Conservation (phyloP, 1,139 yeast species). For the Entelexis paramagnoliae region DNA sequence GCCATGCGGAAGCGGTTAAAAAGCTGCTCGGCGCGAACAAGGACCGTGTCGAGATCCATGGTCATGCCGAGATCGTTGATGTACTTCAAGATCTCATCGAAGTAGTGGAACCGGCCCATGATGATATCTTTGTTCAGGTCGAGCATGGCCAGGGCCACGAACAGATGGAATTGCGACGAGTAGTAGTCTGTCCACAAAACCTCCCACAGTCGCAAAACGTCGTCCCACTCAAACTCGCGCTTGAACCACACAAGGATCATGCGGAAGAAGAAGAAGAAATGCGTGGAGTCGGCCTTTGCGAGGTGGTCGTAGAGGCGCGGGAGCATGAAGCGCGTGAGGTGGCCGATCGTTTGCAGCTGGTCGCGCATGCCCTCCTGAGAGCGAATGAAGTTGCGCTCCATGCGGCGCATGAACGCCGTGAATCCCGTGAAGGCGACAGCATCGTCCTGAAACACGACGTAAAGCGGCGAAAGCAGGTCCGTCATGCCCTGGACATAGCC, state of each 20-base stretch:
- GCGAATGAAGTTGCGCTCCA: conserved; percentile 87
- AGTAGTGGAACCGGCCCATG: conserved; percentile 57
- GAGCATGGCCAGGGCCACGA: conserved; percentile 75
- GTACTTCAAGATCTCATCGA: conserved; percentile 86
- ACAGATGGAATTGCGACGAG: conserved; percentile 76
- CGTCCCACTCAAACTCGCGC: conserved; percentile 77
- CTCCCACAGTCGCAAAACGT: conserved; percentile 79
- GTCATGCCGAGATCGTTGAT: conserved; percentile 81
- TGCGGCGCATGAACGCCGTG: conserved; percentile 76
- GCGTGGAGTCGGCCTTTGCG: conserved; percentile 77
- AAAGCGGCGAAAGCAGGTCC: conserved; percentile 79
- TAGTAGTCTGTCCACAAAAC: conserved; percentile 79
- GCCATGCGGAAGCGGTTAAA: conserved; percentile 71
- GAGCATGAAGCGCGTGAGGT: conserved; percentile 75
- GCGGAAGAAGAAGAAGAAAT: conserved; percentile 84
- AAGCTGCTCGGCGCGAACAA: conserved; percentile 70
- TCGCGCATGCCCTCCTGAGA: conserved; percentile 89
- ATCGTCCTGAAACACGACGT: conserved; percentile 69
- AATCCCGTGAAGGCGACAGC: conserved; percentile 81
- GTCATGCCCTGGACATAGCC: conserved; percentile 99
- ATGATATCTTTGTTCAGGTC: conserved; percentile 79
- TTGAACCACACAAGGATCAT: conserved; percentile 94
- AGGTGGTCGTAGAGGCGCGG: conserved; percentile 77
- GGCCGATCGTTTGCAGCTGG: conserved; percentile 75
- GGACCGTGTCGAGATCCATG: conserved; percentile 59